Conservation (phyloP, 768 basidiomycete species). For the Agrocybe praecox region DNA sequence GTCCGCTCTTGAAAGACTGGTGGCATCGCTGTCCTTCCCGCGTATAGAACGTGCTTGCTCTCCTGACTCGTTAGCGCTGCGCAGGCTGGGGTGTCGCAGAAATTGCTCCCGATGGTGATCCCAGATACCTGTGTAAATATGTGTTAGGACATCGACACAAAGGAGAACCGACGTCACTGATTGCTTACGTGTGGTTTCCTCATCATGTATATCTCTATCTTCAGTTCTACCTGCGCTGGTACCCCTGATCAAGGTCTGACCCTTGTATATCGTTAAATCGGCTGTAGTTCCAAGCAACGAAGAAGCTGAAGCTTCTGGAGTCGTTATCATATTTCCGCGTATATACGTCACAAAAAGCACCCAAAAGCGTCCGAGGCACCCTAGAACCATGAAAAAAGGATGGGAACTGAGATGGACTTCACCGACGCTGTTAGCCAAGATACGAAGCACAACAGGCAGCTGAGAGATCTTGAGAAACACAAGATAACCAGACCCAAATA, state of each 20-base stretch:
- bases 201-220: neutral
- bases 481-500: neutral
- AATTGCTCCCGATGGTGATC: constrained; percentile 17
- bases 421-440: no score
- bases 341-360: neutral
- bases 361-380: neutral
- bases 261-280: neutral
- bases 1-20: no score
- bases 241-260: no score
- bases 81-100: constrained; percentile 20
- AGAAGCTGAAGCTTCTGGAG: neutral
- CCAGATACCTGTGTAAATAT: constrained; percentile 1
- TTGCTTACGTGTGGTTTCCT: neutral
- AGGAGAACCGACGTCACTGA: neutral
- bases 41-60: neutral
- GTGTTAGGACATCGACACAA: neutral
- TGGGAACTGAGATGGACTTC: no score
- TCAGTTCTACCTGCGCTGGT: no score
- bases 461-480: neutral
- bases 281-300: neutral
- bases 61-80: constrained; percentile 5
- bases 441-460: no score
- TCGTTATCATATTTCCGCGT: neutral
- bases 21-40: neutral
- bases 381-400: neutral